Conservation (phyloP, 495 filamentous ascomycete genomes). For the Neurospora tetrasperma region DNA sequence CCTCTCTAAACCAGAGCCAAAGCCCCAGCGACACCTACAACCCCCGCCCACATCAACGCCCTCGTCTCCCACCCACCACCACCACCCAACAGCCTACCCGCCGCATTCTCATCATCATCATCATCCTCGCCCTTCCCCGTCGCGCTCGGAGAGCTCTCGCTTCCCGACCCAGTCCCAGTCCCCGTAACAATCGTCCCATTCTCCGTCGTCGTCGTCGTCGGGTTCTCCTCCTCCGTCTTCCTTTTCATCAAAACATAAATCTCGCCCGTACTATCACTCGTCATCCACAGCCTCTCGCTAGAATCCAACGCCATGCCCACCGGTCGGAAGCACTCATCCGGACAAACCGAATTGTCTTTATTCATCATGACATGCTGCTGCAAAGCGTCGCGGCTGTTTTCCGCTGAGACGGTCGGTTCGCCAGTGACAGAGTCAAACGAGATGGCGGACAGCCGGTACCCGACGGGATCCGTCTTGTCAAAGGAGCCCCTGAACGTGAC, state of each 20-base stretch:
- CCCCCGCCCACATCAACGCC: neutral
- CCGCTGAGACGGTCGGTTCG: conserved; percentile 23
- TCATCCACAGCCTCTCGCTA: conserved; percentile 36
- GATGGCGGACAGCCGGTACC: conserved; percentile 39
- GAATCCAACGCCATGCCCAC: conserved; percentile 38
- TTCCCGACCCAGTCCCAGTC: neutral
- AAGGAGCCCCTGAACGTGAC: conserved; percentile 46
- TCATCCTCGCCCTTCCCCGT: neutral
- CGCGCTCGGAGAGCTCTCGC: neutral
- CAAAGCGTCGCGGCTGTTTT: conserved; percentile 26
- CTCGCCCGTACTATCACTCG: conserved; percentile 41
- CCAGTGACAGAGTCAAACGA: conserved; percentile 26
- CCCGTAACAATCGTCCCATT: conserved; percentile 13
- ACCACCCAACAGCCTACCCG: neutral
- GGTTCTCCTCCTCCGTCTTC: neutral
- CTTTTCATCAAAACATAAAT: conserved; percentile 34
- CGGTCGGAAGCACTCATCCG: conserved; percentile 40
- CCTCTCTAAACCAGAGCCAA: neutral
- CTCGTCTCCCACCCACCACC: neutral
- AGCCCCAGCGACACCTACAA: neutral
- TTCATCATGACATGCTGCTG: conserved; percentile 42
- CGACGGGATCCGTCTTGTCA: conserved; percentile 35
- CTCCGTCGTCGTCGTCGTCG: conserved; percentile 5
- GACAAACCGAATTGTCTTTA: conserved; percentile 31
- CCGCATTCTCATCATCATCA: neutral